Evolutionary conservation across 1,284 basidiomycete genomes (phyloP).

Genomic region (Papiliotrema terrestris): DNA sequence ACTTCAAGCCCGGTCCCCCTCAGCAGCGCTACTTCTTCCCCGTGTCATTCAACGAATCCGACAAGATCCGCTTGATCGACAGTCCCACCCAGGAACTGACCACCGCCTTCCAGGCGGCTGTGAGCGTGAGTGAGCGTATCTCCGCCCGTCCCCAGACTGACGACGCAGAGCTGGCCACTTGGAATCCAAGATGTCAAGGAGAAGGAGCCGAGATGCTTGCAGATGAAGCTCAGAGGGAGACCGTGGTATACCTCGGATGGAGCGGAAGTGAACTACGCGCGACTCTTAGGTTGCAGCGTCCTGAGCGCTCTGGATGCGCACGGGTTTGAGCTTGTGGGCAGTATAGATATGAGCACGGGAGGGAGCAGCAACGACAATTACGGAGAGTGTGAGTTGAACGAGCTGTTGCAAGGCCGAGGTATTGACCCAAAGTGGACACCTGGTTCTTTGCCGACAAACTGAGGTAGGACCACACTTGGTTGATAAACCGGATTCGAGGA

Average conservation of each 20-base stretch:
- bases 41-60: conserved; percentile 37
- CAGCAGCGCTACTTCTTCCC: conserved; percentile 32
- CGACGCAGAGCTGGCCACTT: conserved; percentile 24
- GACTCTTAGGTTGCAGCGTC: conserved; percentile 25
- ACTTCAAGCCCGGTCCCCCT: conserved; percentile 33
- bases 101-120: conserved; percentile 26
- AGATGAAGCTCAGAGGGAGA: conserved; percentile 37
- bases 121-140: conserved; percentile 26
- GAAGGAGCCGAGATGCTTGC: conserved; percentile 32
- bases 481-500: too few species aligned
- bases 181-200: conserved; percentile 35
- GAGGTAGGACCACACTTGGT: too few species aligned
- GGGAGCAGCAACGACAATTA: conserved; percentile 14
- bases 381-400: conserved; percentile 23
- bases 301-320: conserved; percentile 31
- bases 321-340: conserved; percentile 36
- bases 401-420: neutral
- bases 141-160: neutral
- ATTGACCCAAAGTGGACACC: conserved; percentile 31
- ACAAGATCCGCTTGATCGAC: conserved; percentile 46
- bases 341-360: conserved; percentile 34
- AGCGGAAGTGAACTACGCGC: conserved; percentile 19
- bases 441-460: conserved; percentile 42
- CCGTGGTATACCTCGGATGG: conserved; percentile 37
- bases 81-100: conserved; percentile 24